phyloP scores from a whole-genome alignment of 2,329 filamentous ascomycete genomes.

The Juglanconis sp. region DNA sequence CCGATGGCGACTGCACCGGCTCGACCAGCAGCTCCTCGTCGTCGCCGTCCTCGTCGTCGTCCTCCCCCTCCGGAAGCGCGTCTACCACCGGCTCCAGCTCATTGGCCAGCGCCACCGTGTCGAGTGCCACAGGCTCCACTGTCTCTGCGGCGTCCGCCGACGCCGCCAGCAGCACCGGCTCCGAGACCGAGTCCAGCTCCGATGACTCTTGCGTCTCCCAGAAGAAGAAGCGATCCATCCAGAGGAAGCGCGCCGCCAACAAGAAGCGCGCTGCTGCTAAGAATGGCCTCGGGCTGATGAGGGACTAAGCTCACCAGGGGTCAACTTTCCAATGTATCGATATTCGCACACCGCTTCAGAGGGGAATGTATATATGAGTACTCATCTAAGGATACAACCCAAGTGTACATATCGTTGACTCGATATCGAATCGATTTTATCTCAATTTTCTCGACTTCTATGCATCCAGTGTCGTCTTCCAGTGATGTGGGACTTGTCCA shows the following conservation, averaged over 20 bases:
- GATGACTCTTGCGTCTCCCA: background rate
- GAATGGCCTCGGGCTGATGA: slow-evolving; percentile 4
- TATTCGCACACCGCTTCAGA: background rate
- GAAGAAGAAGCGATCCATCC: background rate
- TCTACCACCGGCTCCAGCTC: background rate
- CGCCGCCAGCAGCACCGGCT: background rate
- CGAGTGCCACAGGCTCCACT: background rate
- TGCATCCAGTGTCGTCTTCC: no score
- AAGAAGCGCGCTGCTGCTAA: slow-evolving; percentile 6
- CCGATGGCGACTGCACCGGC: slow-evolving; percentile 35
- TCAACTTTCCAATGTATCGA: background rate
- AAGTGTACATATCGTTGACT: no score
- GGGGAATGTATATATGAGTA: background rate
- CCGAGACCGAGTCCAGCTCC: background rate
- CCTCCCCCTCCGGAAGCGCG: background rate
- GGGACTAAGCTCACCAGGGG: background rate
- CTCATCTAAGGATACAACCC: no score
- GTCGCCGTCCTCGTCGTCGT: background rate
- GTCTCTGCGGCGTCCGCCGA: background rate
- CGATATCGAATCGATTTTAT: no score
- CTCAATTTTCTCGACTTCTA: no score
- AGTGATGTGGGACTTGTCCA: no score
- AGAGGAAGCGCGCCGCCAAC: slow-evolving; percentile 3
- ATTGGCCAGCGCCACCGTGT: background rate
- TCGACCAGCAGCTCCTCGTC: slow-evolving; percentile 4